Base-by-base conservation (phyloP, 768 basidiomycete genomes). In the Russula sp. region DNA sequence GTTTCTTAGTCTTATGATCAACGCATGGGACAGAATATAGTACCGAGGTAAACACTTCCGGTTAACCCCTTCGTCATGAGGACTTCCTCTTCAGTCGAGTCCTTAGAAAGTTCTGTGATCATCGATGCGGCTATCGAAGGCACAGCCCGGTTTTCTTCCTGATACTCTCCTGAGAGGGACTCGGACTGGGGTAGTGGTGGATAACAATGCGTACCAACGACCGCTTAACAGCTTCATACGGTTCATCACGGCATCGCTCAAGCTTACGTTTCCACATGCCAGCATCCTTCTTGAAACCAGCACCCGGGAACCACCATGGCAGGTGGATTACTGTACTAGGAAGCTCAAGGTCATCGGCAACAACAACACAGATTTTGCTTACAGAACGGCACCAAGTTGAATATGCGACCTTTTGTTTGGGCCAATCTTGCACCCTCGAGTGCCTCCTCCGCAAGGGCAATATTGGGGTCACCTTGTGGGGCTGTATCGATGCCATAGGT, bases 401-500 rank as follows among this genome's bases (percentile, higher is more conserved):
- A 82, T 1, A 81, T 69, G 63, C 75, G 81, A 39, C 73, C 66
- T 7, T 79, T 79, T 0, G 77, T 66, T 1, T 72, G 69, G 0
- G 77, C 77, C 18, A 65, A 61, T 6, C 64, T 66, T 39, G 78
- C 60, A 6, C 69, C 69, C 7, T 71, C 60, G 10, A 76, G 66
- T 3, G 78, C 76, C 7, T 73, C 67, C 35, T 80, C 75, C 0
- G 77, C 79, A 1, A 76, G 68, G 0, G 68, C 64, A 38, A 84
- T 71, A 63, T 76, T 78, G 3, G 80, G 77, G 65, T 83, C 82
- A 56, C 77, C 67, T 14, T 68, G 53, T 0, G 76, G 69, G 35
- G 72, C 59, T 9, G 78, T 71, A 13, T 76, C 67, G n/a, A 81
- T 71, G 0, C 82, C 83, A 63, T 83, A 82, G 0, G 77, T 75